These are phyloP conservation scores for Cercospora zeina DNA, from an alignment of 2,329 filamentous ascomycete species.

Conservation along the genomic window DNA sequence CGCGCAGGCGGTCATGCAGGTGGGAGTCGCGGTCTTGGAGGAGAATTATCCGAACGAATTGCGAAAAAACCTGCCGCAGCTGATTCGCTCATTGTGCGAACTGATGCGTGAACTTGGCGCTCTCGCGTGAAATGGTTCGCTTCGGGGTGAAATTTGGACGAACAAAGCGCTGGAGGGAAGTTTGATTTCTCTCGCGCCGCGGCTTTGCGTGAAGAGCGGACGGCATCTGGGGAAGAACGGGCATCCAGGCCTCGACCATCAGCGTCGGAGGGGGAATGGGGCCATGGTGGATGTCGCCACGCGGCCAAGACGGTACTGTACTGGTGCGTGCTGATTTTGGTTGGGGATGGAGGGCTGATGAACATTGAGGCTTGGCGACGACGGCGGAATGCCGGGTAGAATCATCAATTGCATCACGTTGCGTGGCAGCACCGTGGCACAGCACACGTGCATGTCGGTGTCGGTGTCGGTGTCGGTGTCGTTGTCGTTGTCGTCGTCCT, in stretches of 20 bases:
- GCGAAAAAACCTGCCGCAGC: slow-evolving; percentile 26
- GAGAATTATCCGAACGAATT: slow-evolving; percentile 29
- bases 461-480: not conserved
- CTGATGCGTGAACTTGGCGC: slow-evolving; percentile 30
- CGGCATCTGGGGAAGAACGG: not conserved
- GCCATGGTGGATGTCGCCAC: slow-evolving; percentile 1
- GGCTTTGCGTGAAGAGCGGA: not conserved
- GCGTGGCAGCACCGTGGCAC: not conserved
- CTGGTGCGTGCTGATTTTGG: not conserved
- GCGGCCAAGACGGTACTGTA: not conserved
- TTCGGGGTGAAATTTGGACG: not conserved
- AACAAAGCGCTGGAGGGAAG: not conserved
- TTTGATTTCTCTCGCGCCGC: not conserved
- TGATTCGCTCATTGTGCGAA: slow-evolving; percentile 30
- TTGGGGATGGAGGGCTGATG: not conserved
- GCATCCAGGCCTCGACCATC: not conserved
- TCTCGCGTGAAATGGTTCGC: slow-evolving; percentile 13
- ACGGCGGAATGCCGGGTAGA: not conserved
- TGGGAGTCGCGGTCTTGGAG: slow-evolving; percentile 27
- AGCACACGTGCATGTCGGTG: not conserved
- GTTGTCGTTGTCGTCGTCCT: too few species aligned
- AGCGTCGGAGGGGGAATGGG: not conserved
- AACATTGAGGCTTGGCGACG: not conserved
- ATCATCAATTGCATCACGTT: not conserved
- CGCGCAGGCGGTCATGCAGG: slow-evolving; percentile 24